Base-by-base conservation (phyloP, 257 asterid species). In the Capsicum pubescens region DNA sequence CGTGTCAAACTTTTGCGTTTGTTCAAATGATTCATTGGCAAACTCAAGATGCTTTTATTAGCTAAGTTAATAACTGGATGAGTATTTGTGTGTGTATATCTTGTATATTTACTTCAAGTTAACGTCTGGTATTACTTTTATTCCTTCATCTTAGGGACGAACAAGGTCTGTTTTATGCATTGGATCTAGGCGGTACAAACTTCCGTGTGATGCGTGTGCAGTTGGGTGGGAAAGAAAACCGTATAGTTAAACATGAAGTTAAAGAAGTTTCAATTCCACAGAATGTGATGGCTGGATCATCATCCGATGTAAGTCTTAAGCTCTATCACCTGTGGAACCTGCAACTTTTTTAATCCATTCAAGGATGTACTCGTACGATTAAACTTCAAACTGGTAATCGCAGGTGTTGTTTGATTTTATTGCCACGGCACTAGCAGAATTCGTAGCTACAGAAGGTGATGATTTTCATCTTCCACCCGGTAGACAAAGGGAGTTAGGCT, bases 171-270 rank as follows among this genome's bases (percentile, higher is more conserved):
- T 95, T 91, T 89, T 95, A 95, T 83, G 98, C 99, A 58, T 86
- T 95, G 90, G 98, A 95, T 88, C 94, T 95, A 52, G 99, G 99
- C 3, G 99, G 99, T 72, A 95, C 98, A 85, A 95, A 95, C 91
- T 95, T 94, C 80, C 94, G 99, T 46, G 97, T 92, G 61, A 88
- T 95, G 91, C 92, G 98, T 57, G 94, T 94, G 67, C 95, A 86
- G 76, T 90, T 95, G 58, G 94, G 96, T 42, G 98, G 97, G 26
- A 90, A 87, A 88, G 95, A 89, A 52, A 90, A 86, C 50, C 88
- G 80, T 69, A 58, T 82, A 4, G 83, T 88, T 84, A 92, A 88
- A 84, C 88, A 87, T 82, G 98, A 95, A 90, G 86, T 80, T 55
- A 89, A 90, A 54, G 91, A 94, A 87, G 92, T 93, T 84, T 88